A percentile compares a stretch with the other conserved stretches of the same genome.
Conservation (phyloP, 129 eudicot genomes). For the Daucus carota region DNA sequence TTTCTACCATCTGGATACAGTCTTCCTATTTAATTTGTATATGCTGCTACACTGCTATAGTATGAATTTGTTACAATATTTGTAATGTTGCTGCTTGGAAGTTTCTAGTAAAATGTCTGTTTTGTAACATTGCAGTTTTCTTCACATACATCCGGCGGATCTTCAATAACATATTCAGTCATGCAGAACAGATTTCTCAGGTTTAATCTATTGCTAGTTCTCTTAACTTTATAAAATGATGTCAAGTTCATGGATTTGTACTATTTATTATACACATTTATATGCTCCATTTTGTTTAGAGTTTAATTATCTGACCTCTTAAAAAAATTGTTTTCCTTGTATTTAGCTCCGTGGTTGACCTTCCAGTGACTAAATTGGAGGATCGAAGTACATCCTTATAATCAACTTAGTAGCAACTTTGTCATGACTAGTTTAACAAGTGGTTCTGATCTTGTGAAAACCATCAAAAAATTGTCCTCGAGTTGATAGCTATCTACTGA, state of each 20-base stretch:
- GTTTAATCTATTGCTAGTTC: slow-evolving; percentile 23
- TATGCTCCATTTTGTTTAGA: background rate
- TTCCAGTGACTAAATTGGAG: background rate
- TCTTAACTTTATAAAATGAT: slow-evolving; percentile 1
- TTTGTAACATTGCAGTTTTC: slow-evolving; percentile 57
- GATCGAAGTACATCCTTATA: background rate
- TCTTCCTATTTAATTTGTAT: background rate
- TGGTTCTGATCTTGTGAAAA: background rate
- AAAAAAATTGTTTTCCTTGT: background rate
- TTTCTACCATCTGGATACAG: background rate
- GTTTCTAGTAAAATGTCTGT: background rate
- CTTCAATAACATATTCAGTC: slow-evolving; percentile 72
- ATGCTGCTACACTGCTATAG: background rate
- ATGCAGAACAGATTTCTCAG: slow-evolving; percentile 89
- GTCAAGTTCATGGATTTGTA: background rate
- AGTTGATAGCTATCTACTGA: background rate
- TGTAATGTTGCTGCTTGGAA: background rate
- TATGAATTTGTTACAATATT: background rate
- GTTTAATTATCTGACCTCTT: no score
- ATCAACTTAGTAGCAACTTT: background rate
- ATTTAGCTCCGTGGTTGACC: background rate
- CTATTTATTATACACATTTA: background rate
- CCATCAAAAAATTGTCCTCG: background rate
- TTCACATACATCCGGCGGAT: slow-evolving; percentile 73
- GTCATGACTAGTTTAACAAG: background rate